Evolutionary conservation across 345 rosid genomes (phyloP).

Genomic region (Eucalyptus melliodora): DNA sequence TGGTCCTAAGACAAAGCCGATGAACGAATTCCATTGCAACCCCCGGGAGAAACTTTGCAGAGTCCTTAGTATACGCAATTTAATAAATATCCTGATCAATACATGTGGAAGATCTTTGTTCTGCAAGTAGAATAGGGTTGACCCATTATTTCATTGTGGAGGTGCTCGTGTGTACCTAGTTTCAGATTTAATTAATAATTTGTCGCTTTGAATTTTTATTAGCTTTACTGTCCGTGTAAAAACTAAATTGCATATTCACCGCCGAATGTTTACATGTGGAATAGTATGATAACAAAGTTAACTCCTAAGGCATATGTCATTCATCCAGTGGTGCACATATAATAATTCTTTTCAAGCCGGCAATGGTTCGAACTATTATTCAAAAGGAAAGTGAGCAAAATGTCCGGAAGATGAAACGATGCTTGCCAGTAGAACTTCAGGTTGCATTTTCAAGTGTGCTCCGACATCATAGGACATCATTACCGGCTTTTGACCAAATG

Average conservation of each 20-base stretch:
- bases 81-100: neutral
- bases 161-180: neutral
- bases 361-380: no score
- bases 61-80: neutral
- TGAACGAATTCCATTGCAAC: neutral
- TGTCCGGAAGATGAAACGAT: neutral
- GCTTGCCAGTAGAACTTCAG: neutral
- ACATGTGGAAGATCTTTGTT: neutral
- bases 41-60: neutral
- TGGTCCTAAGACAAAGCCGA: neutral
- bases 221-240: neutral
- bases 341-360: neutral
- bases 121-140: neutral
- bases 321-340: neutral
- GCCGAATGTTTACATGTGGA: rapidly evolving
- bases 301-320: no score
- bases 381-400: neutral
- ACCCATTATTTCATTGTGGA: neutral
- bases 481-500: neutral
- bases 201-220: neutral
- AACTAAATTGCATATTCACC: neutral
- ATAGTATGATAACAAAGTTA: neutral
- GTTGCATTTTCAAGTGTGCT: neutral
- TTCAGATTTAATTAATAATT: neutral
- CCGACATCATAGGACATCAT: neutral